These are phyloP conservation scores for Penicillium waksmanii DNA, from an alignment of 495 filamentous ascomycete genomes.

Conservation along the genomic window DNA sequence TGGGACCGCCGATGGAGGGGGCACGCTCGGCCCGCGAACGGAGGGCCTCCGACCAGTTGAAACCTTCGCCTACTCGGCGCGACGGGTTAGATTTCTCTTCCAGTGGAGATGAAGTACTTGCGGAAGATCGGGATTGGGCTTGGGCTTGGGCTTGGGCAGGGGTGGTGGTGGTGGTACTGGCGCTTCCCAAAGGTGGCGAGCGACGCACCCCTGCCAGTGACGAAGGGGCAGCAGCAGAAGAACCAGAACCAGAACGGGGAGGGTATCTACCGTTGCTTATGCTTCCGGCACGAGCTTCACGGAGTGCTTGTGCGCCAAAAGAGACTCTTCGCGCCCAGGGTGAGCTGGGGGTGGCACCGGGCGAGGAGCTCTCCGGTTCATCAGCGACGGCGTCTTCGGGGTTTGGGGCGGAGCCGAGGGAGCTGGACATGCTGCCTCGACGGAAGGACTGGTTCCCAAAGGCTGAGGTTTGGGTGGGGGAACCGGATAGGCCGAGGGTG, in stretches of 20 bases:
- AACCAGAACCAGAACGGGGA: constrained; percentile 15
- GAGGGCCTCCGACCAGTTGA: constrained; percentile 94
- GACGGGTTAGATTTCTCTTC: constrained; percentile 52
- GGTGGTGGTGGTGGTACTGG: neutral
- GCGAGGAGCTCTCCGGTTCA: constrained; percentile 64
- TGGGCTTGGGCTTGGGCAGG: constrained; percentile 14
- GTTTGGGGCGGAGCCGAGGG: constrained; percentile 74
- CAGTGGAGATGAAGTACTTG: constrained; percentile 45
- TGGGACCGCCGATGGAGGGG: constrained; percentile 60
- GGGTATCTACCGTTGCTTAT: constrained; percentile 51
- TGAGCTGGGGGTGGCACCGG: constrained; percentile 59
- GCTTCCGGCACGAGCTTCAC: constrained; percentile 62
- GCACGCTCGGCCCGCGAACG: constrained; percentile 84
- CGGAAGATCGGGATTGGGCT: constrained; percentile 32
- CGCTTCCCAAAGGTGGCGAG: constrained; percentile 25
- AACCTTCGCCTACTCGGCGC: constrained; percentile 78
- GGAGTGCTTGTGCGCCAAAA: constrained; percentile 85
- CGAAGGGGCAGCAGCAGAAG: constrained; percentile 14
- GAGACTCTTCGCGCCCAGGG: constrained; percentile 88
- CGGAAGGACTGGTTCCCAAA: constrained; percentile 56
- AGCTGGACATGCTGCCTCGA: constrained; percentile 71
- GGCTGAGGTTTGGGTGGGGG: constrained; percentile 64
- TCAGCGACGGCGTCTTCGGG: constrained; percentile 88
- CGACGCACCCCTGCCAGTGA: constrained; percentile 30
- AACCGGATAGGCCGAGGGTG: constrained; percentile 81